Evolutionary conservation across 2,329 filamentous ascomycete genomes (phyloP), one percentile per base, ranked within the genome.

Genomic region (Curvularia eragrostidis): DNA sequence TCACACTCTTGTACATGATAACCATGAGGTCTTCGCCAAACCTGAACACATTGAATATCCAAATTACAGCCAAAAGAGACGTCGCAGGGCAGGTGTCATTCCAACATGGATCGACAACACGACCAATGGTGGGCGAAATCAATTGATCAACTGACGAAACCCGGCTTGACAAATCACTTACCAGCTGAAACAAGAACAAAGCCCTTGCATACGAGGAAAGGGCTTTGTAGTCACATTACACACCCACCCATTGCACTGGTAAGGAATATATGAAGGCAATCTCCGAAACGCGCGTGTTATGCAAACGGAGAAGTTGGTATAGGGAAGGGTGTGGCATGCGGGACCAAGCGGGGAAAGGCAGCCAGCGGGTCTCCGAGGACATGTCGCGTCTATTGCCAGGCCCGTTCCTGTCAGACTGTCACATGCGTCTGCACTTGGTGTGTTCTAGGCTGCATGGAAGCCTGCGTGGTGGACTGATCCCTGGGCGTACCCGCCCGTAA

Each of bases 371-470:
- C 34, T 36, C 15, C 5, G 34, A 36, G 5, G n/a, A 13, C 5
- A 13, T 13, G 2, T 36, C 34, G 34, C 15, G 15, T 36, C 15
- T 18, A n/a, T 18, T 36, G 15, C 15, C n/a, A 5, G 15, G 4
- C 15, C 6, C 15, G 34, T 36, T 36, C 34, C 34, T 36, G 34
- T 36, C 34, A 36, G 41, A 24, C 13, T 24, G 9, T 43, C 41
- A 43, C 41, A 26, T 43, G 21, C 21, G 12, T 26, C 10, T 43
- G 41, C 24, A 24, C 21, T 13, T 26, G 23, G 23, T 34, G 23
- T 26, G 44, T 48, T 48, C 44, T 48, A 34, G 43, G 44, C 28
- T 48, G 44, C 44, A 48, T 48, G 44, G 44, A 48, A 48, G 44
- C 18, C 18, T 15, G 28, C 12, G 44, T 19, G 28, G 28, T 34